Percentiles rank a stretch among this genome's conserved stretches.
Evolutionary conservation across 2,329 filamentous ascomycete species (phyloP).

Genomic region (Aspergillus pseudonomiae): DNA sequence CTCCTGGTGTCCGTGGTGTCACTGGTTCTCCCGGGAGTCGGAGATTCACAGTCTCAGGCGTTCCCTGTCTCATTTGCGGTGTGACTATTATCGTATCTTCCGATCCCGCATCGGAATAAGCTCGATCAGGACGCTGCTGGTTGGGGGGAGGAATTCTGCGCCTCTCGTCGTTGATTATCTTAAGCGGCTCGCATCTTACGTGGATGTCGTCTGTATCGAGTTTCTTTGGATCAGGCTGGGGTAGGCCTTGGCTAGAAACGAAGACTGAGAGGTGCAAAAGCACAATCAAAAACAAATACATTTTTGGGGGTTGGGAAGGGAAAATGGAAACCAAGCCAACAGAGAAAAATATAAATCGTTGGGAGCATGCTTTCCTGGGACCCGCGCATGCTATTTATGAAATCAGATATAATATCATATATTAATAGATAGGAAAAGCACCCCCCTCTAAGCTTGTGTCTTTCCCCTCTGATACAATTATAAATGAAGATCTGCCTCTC

Average conservation of each 20-base stretch:
- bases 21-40: too few relatives aligned
- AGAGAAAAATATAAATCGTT: background rate
- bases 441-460: rapidly evolving
- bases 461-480: background rate
- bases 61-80: too few relatives aligned
- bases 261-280: background rate
- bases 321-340: background rate
- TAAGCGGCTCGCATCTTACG: too few relatives aligned
- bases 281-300: background rate
- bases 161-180: too few relatives aligned
- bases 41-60: too few relatives aligned
- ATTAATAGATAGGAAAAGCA: background rate
- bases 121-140: too few relatives aligned
- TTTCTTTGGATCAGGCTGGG: background rate
- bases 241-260: background rate
- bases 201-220: background rate
- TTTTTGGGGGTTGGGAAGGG: background rate
- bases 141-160: too few relatives aligned
- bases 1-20: too few relatives aligned
- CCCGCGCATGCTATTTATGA: background rate
- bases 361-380: background rate
- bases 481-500: background rate
- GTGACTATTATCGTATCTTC: too few relatives aligned
- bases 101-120: too few relatives aligned
- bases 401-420: background rate